Percentiles rank a stretch among this genome's conserved stretches.
These are phyloP conservation scores for Pisolithus thermaeus DNA, from an alignment of 1,284 basidiomycete genomes.

Conservation along the genomic window DNA sequence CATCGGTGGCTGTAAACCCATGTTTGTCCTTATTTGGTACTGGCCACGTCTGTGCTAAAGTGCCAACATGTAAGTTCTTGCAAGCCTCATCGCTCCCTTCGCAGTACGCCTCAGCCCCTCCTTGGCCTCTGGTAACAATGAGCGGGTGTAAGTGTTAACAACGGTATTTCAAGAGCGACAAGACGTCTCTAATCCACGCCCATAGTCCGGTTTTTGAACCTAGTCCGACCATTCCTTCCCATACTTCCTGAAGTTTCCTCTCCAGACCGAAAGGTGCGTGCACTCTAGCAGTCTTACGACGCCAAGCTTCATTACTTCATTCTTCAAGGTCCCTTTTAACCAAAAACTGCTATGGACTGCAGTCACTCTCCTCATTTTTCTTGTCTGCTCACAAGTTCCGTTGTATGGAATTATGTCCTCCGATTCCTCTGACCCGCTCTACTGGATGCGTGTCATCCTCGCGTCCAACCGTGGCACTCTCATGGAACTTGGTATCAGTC, in stretches of 20 bases:
- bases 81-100: conserved; percentile 16
- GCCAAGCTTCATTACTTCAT: conserved; percentile 14
- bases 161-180: not conserved
- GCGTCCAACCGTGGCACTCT: conserved; percentile 97
- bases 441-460: conserved; percentile 99
- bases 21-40: conserved; percentile 25
- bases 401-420: conserved; percentile 98
- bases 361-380: conserved; percentile 94
- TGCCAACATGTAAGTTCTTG: conserved; percentile 11
- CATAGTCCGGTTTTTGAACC: conserved; percentile 89
- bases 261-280: conserved; percentile 84
- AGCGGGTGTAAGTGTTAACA: conserved; percentile 31
- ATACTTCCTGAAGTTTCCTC: conserved; percentile 93
- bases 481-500: conserved; percentile 98
- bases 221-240: conserved; percentile 92
- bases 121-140: conserved; percentile 25
- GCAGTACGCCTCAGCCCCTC: conserved; percentile 9
- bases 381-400: conserved; percentile 95
- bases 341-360: conserved; percentile 97
- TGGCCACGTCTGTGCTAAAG: conserved; percentile 25
- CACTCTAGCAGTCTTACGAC: conserved; percentile 7
- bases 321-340: conserved; percentile 80
- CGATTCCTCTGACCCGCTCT: conserved; percentile 95
- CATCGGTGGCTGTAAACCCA: conserved; percentile 16
- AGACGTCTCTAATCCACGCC: not conserved